These are phyloP conservation scores for Coemansia pectinata DNA, from an alignment of 192 early-diverging fungal genomes.

Conservation along the genomic window DNA sequence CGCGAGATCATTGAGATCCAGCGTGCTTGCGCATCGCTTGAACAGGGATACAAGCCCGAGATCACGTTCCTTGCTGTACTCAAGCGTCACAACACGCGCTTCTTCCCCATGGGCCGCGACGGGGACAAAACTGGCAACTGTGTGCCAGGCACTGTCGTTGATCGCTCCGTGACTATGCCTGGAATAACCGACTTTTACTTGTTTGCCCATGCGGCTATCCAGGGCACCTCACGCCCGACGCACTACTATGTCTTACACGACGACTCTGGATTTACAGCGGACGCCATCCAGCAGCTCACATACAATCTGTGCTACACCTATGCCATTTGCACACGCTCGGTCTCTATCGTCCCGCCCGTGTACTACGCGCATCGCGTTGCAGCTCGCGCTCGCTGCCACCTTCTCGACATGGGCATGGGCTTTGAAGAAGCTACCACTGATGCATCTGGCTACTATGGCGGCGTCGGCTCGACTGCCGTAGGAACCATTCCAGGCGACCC, in stretches of 20 bases:
- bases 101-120: conserved; percentile 72
- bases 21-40: conserved; percentile 62
- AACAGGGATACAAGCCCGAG: conserved; percentile 68
- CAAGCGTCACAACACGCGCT: conserved; percentile 81
- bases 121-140: conserved; percentile 80
- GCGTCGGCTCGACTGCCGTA: neutral
- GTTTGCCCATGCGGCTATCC: conserved; percentile 86
- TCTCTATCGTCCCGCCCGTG: conserved; percentile 84
- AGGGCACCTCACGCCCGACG: conserved; percentile 90
- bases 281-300: conserved; percentile 82
- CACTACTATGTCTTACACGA: conserved; percentile 93
- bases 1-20: conserved; percentile 75
- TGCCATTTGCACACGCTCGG: conserved; percentile 82
- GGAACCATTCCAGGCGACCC: conserved; percentile 12
- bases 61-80: conserved; percentile 73
- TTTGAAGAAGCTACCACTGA: conserved; percentile 45
- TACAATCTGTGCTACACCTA: conserved; percentile 91
- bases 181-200: conserved; percentile 86
- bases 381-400: conserved; percentile 81
- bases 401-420: conserved; percentile 38
- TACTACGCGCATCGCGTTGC: conserved; percentile 94
- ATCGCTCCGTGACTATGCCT: conserved; percentile 73
- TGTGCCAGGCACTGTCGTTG: conserved; percentile 81
- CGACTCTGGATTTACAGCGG: conserved; percentile 77
- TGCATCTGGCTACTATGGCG: conserved; percentile 32